A percentile compares a stretch with the other conserved stretches of the same genome.
Conservation (phyloP, 805 yeast genomes). For the Metschnikowia shivogae region DNA sequence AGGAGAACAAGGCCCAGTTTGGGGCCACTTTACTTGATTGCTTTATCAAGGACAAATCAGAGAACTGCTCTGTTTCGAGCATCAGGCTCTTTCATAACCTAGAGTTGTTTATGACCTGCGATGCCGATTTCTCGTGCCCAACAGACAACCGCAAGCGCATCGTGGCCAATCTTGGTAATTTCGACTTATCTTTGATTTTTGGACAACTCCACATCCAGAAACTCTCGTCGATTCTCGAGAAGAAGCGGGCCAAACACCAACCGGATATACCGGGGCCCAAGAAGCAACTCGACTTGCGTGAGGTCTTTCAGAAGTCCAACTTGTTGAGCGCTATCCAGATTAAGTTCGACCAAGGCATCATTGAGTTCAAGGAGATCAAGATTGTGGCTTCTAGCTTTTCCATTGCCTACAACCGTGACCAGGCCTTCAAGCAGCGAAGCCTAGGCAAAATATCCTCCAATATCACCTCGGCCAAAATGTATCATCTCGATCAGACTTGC, state of each 20-base stretch:
- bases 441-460: constrained; percentile 18
- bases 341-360: constrained; percentile 17
- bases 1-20: constrained; percentile 1
- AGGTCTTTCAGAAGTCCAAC: constrained; percentile 7
- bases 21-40: constrained; percentile 12
- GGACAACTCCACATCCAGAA: constrained; percentile 10
- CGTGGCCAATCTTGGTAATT: constrained; percentile 5
- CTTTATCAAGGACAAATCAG: constrained; percentile 6
- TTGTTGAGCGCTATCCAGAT: constrained; percentile 12
- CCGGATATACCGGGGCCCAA: neutral
- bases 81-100: constrained; percentile 13
- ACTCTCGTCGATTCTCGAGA: constrained; percentile 7
- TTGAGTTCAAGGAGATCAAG: constrained; percentile 10
- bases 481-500: constrained; percentile 27
- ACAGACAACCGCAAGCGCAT: neutral
- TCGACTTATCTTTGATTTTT: constrained; percentile 8
- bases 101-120: constrained; percentile 10
- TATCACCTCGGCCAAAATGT: constrained; percentile 26
- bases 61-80: constrained; percentile 1
- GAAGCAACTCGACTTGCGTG: constrained; percentile 1
- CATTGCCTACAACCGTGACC: constrained; percentile 10
- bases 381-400: constrained; percentile 15
- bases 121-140: constrained; percentile 7
- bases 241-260: neutral
- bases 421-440: constrained; percentile 13